These are phyloP conservation scores for Russula foetens DNA, from an alignment of 768 basidiomycete species.

Conservation along the genomic window DNA sequence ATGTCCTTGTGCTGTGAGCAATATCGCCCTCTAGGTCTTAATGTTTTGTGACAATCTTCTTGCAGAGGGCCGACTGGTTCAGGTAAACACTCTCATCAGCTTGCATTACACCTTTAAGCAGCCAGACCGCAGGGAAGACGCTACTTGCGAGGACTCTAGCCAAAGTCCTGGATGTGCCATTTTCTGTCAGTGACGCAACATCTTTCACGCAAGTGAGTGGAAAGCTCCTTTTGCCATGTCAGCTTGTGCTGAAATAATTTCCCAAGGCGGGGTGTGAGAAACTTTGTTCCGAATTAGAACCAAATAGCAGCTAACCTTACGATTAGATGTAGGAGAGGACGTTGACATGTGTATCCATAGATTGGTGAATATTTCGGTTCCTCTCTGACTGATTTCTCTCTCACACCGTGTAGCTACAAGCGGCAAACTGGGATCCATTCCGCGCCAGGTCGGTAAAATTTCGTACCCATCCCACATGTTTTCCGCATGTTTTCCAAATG, in stretches of 20 bases:
- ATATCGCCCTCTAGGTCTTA: constrained; percentile 16
- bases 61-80: constrained; percentile 78
- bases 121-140: constrained; percentile 60
- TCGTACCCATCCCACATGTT: neutral
- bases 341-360: constrained; percentile 89
- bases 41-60: neutral
- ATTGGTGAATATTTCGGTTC: constrained; percentile 41
- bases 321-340: constrained; percentile 87
- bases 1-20: constrained; percentile 82
- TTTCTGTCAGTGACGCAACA: constrained; percentile 90
- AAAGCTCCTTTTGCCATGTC: neutral
- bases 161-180: constrained; percentile 85
- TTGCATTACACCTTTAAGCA: constrained; percentile 1
- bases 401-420: constrained; percentile 54
- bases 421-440: constrained; percentile 80
- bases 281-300: neutral
- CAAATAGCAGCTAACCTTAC: neutral
- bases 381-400: neutral
- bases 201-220: constrained; percentile 76
- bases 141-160: constrained; percentile 89
- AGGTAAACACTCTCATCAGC: constrained; percentile 35
- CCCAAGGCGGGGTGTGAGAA: constrained; percentile 62
- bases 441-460: constrained; percentile 59
- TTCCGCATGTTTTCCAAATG: constrained; percentile 2
- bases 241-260: neutral